Base-by-base conservation (phyloP, 2,329 filamentous ascomycete genomes). In the Arthrobotrys musiformis region DNA sequence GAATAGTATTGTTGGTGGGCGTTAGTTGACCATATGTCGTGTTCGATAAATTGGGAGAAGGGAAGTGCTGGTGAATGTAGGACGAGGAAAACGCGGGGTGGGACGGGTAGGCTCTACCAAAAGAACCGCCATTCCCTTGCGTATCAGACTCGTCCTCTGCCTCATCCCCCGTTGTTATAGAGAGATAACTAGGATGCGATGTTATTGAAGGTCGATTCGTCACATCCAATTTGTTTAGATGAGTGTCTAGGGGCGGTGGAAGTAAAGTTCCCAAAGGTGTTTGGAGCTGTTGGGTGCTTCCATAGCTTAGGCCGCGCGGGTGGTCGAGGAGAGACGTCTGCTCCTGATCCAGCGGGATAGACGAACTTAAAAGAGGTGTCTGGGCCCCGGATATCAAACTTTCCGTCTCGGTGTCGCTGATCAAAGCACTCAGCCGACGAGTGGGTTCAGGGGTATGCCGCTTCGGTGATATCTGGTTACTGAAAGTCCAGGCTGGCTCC, bases 121-220 rank as follows among this genome's bases (percentile, higher is more conserved):
- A 60, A 24, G 54, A 64, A 26, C 56, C 24, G 4, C 46, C 72
- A n/a, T 61, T 70, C 13, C 40, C 46, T 40, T 77, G 66, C 5
- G 73, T 66, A 61, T 77, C 73, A 8, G 73, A 77, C 24, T 77
- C 73, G 22, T 77, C 73, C 26, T 77, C 73, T 9, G 73, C 73
- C 37, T 77, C 73, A 44, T 77, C 73, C 50, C 73, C 73, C 6
- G 73, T 77, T n/a, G 73, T 62, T 5, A 77, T 52, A 61, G 73
- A 77, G 13, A 77, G 50, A 48, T 70, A 77, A 37, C 73, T 77
- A 5, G 73, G 66, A 19, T 77, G 73, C 2, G 73, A 77, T 22
- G 67, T 67, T 28, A 77, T 77, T 2, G 50, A 52, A 6, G 73
- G 73, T 19, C 73, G 48, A 42, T 35, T 26, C 17, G 28, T 15